phyloP scores from a whole-genome alignment of 176 grass and related monocot genomes.

The Rhynchospora breviuscula region DNA sequence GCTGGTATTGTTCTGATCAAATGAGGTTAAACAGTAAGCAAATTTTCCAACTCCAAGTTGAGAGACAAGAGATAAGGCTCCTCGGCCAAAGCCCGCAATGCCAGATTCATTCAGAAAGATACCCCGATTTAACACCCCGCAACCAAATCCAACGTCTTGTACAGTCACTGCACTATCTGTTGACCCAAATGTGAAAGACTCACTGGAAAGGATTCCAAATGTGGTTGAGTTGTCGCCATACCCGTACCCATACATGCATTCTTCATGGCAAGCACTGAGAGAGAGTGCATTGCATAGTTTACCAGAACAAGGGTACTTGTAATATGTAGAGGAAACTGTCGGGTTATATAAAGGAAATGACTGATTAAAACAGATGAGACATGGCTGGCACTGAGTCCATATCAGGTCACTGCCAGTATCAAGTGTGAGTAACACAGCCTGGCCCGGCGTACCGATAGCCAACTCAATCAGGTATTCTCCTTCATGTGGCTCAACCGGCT shows the following conservation, averaged over 20 bases:
- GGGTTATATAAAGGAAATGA: constrained; percentile 42
- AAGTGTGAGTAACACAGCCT: constrained; percentile 45
- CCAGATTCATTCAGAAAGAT: constrained; percentile 66
- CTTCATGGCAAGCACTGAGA: constrained; percentile 30
- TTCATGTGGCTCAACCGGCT: constrained; percentile 34
- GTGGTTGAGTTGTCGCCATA: constrained; percentile 60
- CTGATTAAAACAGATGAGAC: constrained; percentile 52
- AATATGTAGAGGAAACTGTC: constrained; percentile 46
- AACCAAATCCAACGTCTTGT: constrained; percentile 51
- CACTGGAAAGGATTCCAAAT: constrained; percentile 42
- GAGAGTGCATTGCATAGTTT: constrained; percentile 36
- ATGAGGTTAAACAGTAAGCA: constrained; percentile 76
- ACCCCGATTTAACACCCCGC: constrained; percentile 58
- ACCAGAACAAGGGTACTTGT: constrained; percentile 41
- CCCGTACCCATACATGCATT: constrained; percentile 43
- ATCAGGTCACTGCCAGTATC: constrained; percentile 90
- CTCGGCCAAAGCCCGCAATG: constrained; percentile 67
- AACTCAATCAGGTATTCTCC: constrained; percentile 54
- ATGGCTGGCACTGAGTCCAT: constrained; percentile 83
- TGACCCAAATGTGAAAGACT: constrained; percentile 42
- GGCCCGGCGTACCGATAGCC: constrained; percentile 53
- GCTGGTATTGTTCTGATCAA: constrained; percentile 55
- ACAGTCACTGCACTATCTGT: not conserved
- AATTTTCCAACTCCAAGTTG: constrained; percentile 56
- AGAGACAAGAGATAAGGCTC: constrained; percentile 34